Evolutionary conservation across 768 basidiomycete genomes (phyloP), one percentile per base, ranked within the genome.

Genomic region (Clavulina sp.): DNA sequence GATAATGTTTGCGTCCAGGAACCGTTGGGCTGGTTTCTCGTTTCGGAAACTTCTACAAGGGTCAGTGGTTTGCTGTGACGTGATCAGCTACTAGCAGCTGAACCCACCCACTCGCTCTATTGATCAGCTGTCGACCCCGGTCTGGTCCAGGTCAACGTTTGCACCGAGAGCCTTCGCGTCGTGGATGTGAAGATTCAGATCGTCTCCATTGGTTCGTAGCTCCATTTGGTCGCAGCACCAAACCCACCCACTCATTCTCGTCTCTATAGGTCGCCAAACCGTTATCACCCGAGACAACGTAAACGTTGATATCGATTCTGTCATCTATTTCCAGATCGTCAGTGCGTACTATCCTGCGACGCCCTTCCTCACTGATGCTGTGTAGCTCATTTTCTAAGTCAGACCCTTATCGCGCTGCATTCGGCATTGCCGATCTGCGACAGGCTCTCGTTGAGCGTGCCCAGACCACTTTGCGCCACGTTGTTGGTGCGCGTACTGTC

Each of bases 161-260:
- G 91, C 73, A 85, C 88, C 16, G 93, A 97, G 64, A 73, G 74
- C 1, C 73, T 97, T 41, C 77, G 80, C 53, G 64, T 83, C 46
- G 87, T 96, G 57, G 86, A 95, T 62, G 91, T 96, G 66, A 93
- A 92, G 66, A 93, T 97, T 57, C 91, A 93, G 65, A 89, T 96
- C 59, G 83, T 78, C 57, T 68, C 82, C 24, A 88, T 92, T 60
- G 87, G 87, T 46, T 9, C 9, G 43, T 46, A 13, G 13, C 13
- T 13, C 43, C 87, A 91, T 68, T 76, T 71, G 36, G n/a, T 32
- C 19, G 30, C 6, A 4, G 26, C 46, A 5, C 7, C 4, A 18
- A 21, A 18, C 29, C 29, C 5, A 18, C 1, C 26, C 30, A 29
- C 31, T 28, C 52, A 52, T 56, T 1, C 62, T 63, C 5, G 60